Evolutionary conservation across 2,329 filamentous ascomycete species (phyloP), one percentile per base, ranked within the genome.

Genomic region (Geosmithia flava): DNA sequence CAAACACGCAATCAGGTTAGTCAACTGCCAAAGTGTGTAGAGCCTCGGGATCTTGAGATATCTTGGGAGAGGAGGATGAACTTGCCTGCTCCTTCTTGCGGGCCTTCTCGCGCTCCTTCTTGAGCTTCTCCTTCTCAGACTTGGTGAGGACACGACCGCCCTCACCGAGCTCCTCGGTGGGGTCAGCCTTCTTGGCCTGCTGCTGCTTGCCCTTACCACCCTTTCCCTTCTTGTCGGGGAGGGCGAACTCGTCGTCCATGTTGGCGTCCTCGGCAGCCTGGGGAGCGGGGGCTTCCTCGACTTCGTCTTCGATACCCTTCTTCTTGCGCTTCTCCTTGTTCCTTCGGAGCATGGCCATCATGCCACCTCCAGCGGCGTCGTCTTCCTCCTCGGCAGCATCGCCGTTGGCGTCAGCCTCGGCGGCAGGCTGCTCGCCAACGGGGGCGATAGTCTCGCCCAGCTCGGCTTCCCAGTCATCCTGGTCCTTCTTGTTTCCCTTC

Each of bases 91-190:
- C 93, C 80, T 90, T 98, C 73, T 98, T 98, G 56, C 90, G 78
- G 70, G 93, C 87, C 80, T 98, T 98, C 73, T 98, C 93, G 52
- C 88, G 82, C 72, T 98, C 93, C 71, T 96, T 98, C 77, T 91
- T 97, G 60, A 91, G 76, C 68, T 88, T 95, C 66, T 98, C 93
- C 72, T 98, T 98, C 71, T 98, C 90, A 50, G 94, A 93, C 78
- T 97, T 98, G 40, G 88, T 95, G 70, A 97, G 81, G 45, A 97
- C 75, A 48, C 81, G 78, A 43, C 83, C 83, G 50, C 72, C 71
- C 3, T 72, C 74, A 7, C 65, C 78, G 11, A 68, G 74, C 2
- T 71, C 74, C 20, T 68, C 74, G 33, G 11, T 11, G 20, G 68
- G 74, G 6, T 60, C 68, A 15, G 68, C 71, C 7, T 60, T 59